A percentile compares a stretch with the other conserved stretches of the same genome.
Conservation (phyloP, 768 basidiomycete species). For the Leucosporidium scottii region DNA sequence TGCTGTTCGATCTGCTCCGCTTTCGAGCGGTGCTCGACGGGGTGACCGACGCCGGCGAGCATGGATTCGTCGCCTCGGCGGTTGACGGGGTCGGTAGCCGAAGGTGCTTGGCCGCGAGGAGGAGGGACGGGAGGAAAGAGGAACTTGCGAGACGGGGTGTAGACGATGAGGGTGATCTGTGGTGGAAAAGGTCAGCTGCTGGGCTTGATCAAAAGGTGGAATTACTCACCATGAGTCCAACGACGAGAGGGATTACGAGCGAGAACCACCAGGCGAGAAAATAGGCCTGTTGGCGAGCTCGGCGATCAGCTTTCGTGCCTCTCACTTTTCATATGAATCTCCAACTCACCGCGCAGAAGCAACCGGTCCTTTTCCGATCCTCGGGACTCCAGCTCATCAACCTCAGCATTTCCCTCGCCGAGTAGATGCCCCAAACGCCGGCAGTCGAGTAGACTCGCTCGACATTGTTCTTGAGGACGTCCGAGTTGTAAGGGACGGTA, state of each 20-base stretch:
- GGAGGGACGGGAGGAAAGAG: constrained; percentile 44
- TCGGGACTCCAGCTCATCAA: constrained; percentile 43
- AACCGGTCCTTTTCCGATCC: constrained; percentile 39
- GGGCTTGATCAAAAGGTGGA: neutral
- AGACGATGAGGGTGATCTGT: constrained; percentile 38
- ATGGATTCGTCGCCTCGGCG: constrained; percentile 43
- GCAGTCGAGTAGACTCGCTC: constrained; percentile 43
- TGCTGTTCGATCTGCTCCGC: constrained; percentile 46
- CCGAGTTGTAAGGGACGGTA: constrained; percentile 43
- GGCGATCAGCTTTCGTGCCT: neutral
- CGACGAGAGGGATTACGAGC: constrained; percentile 40
- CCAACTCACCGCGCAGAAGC: constrained; percentile 36
- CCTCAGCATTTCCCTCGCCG: constrained; percentile 39
- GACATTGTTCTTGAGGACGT: constrained; percentile 43
- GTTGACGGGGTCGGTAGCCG: constrained; percentile 45
- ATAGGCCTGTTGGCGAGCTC: constrained; percentile 35
- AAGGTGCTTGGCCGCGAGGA: constrained; percentile 41
- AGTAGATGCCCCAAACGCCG: constrained; percentile 41
- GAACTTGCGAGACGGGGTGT: constrained; percentile 39
- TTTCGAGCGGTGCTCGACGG: constrained; percentile 42
- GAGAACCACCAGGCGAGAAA: constrained; percentile 43
- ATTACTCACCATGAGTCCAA: constrained; percentile 38
- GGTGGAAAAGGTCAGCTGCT: neutral
- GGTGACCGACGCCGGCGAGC: constrained; percentile 40
- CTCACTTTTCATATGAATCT: too few relatives aligned